Base-by-base conservation (phyloP, 1,139 yeast genomes). In the Entelexis paramagnoliae region DNA sequence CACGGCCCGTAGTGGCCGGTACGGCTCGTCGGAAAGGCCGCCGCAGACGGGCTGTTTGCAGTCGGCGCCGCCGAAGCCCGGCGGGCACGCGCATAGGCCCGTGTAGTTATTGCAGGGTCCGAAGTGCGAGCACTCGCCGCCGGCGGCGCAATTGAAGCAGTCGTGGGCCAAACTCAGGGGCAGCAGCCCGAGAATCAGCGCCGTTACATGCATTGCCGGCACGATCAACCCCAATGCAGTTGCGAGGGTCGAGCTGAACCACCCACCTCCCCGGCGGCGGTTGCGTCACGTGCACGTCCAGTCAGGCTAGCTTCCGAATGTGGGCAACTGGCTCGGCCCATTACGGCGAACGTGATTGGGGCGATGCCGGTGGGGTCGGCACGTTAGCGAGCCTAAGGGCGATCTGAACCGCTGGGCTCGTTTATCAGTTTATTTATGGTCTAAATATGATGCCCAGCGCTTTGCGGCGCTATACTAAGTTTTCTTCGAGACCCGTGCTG, bases 11-110 rank as follows among this genome's bases (percentile, higher is more conserved):
- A 82, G 63, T 1, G 85, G 81, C 55, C 97, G 74, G 51, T 82
- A 76, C 28, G 64, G 64, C 57, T 81, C 80, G 29, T 83, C 85
- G 0, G 80, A 69, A 29, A 88, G 71, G 0, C 86, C 76, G 1
- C 97, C 98, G 72, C 98, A 91, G 36, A 87, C 74, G 20, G 98
- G 96, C 60, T 78, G 77, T 1, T 89, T 76, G 67, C 98, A 91
- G 64, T 91, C 96, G 61, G 80, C 80, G 9, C 97, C 96, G 5
- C 96, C 96, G 68, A 83, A 91, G 0, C 98, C 98, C 34, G 79
- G 81, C 43, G 86, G 79, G 68, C 98, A 91, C 53, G 85, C 95
- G 70, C 98, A 91, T 65, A 81, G 76, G 1, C 98, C 98, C 2
- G 93, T 84, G 66, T 74, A 86, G 43, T 83, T 77, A 64, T 91